Conservation (phyloP, 2,329 filamentous ascomycete species). For the Colletotrichum brevisporum region DNA sequence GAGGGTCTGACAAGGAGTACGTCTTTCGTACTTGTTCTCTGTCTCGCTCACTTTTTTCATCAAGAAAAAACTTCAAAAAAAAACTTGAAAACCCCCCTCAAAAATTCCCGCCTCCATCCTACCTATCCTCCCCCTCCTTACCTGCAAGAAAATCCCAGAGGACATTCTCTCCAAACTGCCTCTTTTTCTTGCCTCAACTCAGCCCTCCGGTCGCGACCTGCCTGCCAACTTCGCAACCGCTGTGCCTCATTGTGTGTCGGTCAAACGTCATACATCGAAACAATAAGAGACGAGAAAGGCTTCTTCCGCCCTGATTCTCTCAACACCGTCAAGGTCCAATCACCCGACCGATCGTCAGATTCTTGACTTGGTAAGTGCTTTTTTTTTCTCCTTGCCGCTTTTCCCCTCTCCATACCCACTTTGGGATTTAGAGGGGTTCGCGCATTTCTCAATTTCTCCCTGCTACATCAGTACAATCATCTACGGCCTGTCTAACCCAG, state of each 20-base stretch:
- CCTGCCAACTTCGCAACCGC: slow-evolving; percentile 39
- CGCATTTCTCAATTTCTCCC: background rate
- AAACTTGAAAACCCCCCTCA: slow-evolving; percentile 66
- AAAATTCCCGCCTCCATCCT: slow-evolving; percentile 48
- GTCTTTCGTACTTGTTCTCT: slow-evolving; percentile 72
- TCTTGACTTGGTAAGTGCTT: slow-evolving; percentile 38
- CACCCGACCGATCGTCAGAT: slow-evolving; percentile 36
- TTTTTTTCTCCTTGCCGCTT: slow-evolving; percentile 4
- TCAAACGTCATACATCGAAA: slow-evolving; percentile 41
- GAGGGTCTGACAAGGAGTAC: slow-evolving; percentile 69
- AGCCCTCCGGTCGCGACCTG: slow-evolving; percentile 38
- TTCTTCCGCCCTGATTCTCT: slow-evolving; percentile 27
- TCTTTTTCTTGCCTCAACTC: slow-evolving; percentile 39
- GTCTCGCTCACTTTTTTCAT: slow-evolving; percentile 69
- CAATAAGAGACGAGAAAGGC: slow-evolving; percentile 35
- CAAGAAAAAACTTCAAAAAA: slow-evolving; percentile 70
- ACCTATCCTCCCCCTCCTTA: slow-evolving; percentile 40
- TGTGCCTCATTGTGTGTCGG: slow-evolving; percentile 40
- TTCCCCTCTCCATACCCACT: slow-evolving; percentile 13
- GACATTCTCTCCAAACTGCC: slow-evolving; percentile 17
- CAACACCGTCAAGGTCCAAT: slow-evolving; percentile 25
- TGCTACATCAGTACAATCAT: background rate
- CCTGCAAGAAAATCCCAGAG: slow-evolving; percentile 36
- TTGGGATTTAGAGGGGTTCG: slow-evolving; percentile 3
- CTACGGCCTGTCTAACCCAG: slow-evolving; percentile 3